A percentile compares a stretch with the other conserved stretches of the same genome.
These are phyloP conservation scores for Evernia prunastri DNA, from an alignment of 495 filamentous ascomycete genomes.

Conservation along the genomic window DNA sequence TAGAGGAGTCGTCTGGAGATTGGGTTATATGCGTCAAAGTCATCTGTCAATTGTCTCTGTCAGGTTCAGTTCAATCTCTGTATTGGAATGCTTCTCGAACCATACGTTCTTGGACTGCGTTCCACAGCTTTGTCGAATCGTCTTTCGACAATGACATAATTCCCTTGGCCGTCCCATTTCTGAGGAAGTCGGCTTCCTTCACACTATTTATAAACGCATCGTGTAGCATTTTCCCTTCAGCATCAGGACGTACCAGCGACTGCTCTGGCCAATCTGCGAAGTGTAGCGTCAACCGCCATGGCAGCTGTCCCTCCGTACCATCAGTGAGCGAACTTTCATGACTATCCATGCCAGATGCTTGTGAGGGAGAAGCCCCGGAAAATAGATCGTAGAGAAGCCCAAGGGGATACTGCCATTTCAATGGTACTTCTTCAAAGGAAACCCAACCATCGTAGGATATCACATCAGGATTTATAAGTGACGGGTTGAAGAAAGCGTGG, in stretches of 20 bases:
- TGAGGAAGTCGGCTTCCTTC: conserved; percentile 91
- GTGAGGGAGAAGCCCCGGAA: conserved; percentile 52
- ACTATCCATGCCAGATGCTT: conserved; percentile 23
- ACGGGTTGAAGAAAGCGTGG: conserved; percentile 66
- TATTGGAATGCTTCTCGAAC: not conserved
- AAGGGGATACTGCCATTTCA: conserved; percentile 83
- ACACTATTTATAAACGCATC: conserved; percentile 92
- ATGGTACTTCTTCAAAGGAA: conserved; percentile 65
- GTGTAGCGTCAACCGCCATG: conserved; percentile 74
- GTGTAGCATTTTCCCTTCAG: conserved; percentile 53
- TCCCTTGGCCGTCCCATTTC: conserved; percentile 83
- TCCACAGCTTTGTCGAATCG: conserved; percentile 82
- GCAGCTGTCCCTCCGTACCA: conserved; percentile 37
- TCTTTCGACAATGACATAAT: conserved; percentile 91
- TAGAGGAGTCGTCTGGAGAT: conserved; percentile 76
- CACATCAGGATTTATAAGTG: conserved; percentile 58
- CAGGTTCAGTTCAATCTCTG: not conserved
- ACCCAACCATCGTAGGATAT: conserved; percentile 62
- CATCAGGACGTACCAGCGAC: conserved; percentile 59
- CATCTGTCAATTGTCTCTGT: conserved; percentile 46
- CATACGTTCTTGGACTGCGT: conserved; percentile 71
- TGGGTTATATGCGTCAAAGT: conserved; percentile 49
- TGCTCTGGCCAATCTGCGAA: conserved; percentile 69
- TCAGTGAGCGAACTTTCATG: conserved; percentile 16
- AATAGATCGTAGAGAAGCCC: conserved; percentile 89